Base-by-base conservation (phyloP, 352 stramenopile species). In the Globisporangium ultimum region DNA sequence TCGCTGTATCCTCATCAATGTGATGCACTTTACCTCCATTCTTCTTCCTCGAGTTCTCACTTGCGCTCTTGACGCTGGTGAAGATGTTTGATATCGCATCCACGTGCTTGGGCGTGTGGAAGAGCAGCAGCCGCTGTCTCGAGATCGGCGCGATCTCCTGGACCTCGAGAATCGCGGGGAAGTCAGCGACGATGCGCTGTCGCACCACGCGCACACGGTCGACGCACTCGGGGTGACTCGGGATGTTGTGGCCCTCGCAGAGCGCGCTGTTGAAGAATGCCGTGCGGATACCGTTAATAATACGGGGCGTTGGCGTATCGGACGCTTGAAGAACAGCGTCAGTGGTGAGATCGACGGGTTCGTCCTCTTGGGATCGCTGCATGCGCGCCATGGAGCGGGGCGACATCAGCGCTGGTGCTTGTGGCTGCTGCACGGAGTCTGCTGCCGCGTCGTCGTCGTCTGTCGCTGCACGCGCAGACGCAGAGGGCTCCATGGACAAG, bases 1-100 rank as follows among this genome's bases (percentile, higher is more conserved):
- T 61, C 1, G 59, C 47, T 51, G 71, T 80, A 52, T 80, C 71
- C 3, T 67, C 71, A 52, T 80, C 71, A 24, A 80, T 75, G 12
- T 32, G 38, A 21, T 64, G 41, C 28, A 60, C 7, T 14, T 42
- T 58, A 12, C 41, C 40, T 42, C 11, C 12, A 10, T 46, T 18
- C 18, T 48, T 60, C 13, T 53, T 12, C 11, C 21, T 14, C 28
- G 28, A 11, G 8, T 36, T 36, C 28, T 36, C 28, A 5, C 28
- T 36, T 10, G 28, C 28, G 28, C 28, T 36, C 8, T 36, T 6
- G 8, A 36, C 28, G 28, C 28, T 36, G 28, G 28, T 52, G 28
- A 74, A 77, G 21, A 67, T 43, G 20, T 18, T 21, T 47, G 66
- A 55, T 48, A 76, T 67, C 24, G 47, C 21, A 34, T 75, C 63